These are phyloP conservation scores for Epichloe glyceriae DNA, from an alignment of 2,329 filamentous ascomycete genomes.

Conservation along the genomic window DNA sequence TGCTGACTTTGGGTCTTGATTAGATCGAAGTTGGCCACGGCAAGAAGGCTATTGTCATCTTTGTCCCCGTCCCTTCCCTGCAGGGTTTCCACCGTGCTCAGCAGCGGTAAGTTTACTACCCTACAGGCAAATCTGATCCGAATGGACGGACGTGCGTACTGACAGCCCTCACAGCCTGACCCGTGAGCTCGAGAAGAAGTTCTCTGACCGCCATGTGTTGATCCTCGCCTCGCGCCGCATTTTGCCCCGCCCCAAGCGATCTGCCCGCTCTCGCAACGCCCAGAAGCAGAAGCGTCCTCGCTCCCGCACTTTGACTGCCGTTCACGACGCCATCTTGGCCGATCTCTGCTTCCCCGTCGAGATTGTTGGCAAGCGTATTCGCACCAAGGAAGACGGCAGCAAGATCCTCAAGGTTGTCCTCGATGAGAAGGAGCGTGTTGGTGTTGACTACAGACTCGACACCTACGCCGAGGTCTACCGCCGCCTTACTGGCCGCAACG, in stretches of 20 bases:
- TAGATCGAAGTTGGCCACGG: constrained; percentile 99
- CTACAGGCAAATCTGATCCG: not conserved
- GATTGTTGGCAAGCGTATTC: constrained; percentile 97
- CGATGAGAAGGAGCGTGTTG: constrained; percentile 99
- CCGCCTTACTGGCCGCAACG: constrained; percentile 88
- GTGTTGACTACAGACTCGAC: constrained; percentile 98
- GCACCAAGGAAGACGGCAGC: constrained; percentile 97
- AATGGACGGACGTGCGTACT: not conserved
- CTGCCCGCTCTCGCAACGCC: constrained; percentile 86
- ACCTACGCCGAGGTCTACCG: constrained; percentile 99
- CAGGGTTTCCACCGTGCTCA: constrained; percentile 98
- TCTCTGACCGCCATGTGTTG: constrained; percentile 99
- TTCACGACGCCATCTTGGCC: constrained; percentile 95
- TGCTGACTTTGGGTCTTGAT: constrained; percentile 56
- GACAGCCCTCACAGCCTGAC: constrained; percentile 60
- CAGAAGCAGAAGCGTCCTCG: constrained; percentile 98
- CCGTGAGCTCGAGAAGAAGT: constrained; percentile 99
- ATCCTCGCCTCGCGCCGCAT: constrained; percentile 99
- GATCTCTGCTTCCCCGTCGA: constrained; percentile 99
- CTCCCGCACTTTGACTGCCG: constrained; percentile 92
- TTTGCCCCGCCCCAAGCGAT: constrained; percentile 95
- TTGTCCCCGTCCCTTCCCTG: constrained; percentile 99
- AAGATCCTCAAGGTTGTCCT: constrained; percentile 98
- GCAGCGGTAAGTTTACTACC: constrained; percentile 68
- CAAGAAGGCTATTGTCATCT: constrained; percentile 99